These are phyloP conservation scores for Euphorbia corollata DNA, from an alignment of 441 rosid species.

Conservation along the genomic window DNA sequence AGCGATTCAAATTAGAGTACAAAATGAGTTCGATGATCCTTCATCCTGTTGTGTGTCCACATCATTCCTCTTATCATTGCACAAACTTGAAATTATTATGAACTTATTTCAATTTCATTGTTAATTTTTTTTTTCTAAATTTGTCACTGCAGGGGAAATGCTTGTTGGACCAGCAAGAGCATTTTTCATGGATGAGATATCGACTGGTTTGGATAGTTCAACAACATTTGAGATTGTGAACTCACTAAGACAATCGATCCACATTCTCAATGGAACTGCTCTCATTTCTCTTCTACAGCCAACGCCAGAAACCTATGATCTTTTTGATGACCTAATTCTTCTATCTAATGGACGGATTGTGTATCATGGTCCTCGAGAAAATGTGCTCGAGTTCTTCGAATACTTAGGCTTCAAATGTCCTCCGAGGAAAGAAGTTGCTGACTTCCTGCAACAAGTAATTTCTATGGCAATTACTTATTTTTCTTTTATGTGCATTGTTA, in stretches of 20 bases:
- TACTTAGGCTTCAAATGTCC: conserved; percentile 57
- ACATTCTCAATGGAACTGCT: conserved; percentile 55
- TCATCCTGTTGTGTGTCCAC: neutral
- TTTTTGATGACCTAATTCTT: conserved; percentile 64
- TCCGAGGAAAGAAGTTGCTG: conserved; percentile 60
- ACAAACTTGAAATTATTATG: neutral
- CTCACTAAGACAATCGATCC: conserved; percentile 43
- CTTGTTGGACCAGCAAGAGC: conserved; percentile 54
- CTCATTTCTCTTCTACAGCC: conserved; percentile 69
- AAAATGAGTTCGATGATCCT: neutral
- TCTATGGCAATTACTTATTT: neutral
- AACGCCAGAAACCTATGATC: conserved; percentile 59
- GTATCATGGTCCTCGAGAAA: conserved; percentile 60
- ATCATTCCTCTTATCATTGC: neutral
- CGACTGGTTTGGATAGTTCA: conserved; percentile 57
- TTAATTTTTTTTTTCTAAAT: too few species aligned
- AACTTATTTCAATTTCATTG: neutral
- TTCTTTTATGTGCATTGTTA: neutral
- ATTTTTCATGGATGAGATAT: conserved; percentile 57
- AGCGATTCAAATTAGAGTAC: neutral
- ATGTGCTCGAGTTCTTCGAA: conserved; percentile 52
- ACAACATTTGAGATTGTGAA: conserved; percentile 55
- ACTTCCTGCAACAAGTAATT: conserved; percentile 60
- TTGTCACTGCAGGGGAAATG: conserved; percentile 44
- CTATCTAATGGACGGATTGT: conserved; percentile 55